Evolutionary conservation across 208 protist genomes (phyloP), one percentile per base, ranked within the genome.

Genomic region (Leishmania aethiopica): DNA sequence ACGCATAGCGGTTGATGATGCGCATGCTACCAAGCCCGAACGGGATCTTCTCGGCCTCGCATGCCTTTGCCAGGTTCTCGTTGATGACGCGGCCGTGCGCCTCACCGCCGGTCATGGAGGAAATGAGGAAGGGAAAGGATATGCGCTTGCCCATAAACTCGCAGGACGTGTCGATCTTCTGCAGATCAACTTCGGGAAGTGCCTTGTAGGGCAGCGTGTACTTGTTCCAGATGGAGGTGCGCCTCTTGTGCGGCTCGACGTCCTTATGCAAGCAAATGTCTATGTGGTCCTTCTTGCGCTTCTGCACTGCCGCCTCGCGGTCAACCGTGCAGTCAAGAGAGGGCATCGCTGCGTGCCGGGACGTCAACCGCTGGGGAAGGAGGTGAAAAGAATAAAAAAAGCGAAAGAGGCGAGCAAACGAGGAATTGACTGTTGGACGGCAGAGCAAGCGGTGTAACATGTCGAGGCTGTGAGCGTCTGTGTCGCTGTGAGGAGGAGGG

Each of bases 21-120:
- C 96, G 88, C 96, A 98, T 98, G 79, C 93, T 96, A 19, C 96
- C 96, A 11, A 98, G 78, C 3, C 96, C 96, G 88, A 98, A 97
- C 10, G 96, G 91, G 40, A 98, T 95, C 67, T 86, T 84, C 84
- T 97, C 93, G 2, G 88, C 91, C 75, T 98, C 94, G 78, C 96
- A 98, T 0, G 94, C 96, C 80, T 93, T 94, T 19, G 96, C 96
- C 25, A 98, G 77, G 84, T 97, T 98, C 59, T 96, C 91, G 87
- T 98, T 98, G 77, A 98, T 98, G 60, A 91, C 84, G n/a, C 96
- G 89, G 32, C 96, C 96, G 84, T 98, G 92, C 5, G 86, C 91
- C 83, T 98, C 94, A 37, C 96, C 96, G 45, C 96, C 96, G 11
- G 96, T 98, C 94, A 98, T 98, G 45, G 93, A 97, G 47, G 94